Percentiles rank a stretch among this genome's conserved stretches.
These are phyloP conservation scores for Macrophomina tecta DNA, from an alignment of 2,329 filamentous ascomycete genomes.

Conservation along the genomic window DNA sequence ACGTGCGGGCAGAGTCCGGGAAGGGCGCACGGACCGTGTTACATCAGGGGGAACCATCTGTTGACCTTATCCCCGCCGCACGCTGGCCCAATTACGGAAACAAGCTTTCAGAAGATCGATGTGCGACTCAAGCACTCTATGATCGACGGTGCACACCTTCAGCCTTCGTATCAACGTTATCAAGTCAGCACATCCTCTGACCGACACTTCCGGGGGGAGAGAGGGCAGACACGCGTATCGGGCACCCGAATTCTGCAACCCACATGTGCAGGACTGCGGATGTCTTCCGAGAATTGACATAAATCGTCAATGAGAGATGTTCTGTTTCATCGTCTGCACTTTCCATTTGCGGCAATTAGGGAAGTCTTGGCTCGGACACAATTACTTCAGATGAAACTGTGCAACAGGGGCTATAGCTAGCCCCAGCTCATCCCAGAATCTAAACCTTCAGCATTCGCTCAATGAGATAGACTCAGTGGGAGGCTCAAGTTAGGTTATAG, in stretches of 20 bases:
- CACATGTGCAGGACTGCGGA: not conserved
- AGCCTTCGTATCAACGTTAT: not conserved
- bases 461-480: too few relatives aligned
- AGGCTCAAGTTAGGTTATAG: too few relatives aligned
- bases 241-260: not conserved
- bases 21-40: conserved; percentile 2
- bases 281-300: not conserved
- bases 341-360: not conserved
- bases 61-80: not conserved
- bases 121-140: not conserved
- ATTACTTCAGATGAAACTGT: not conserved
- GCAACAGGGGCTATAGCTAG: not conserved
- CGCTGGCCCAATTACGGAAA: not conserved
- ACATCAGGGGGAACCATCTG: not conserved
- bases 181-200: not conserved
- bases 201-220: not conserved
- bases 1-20: not conserved
- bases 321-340: not conserved
- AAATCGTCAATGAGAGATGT: not conserved
- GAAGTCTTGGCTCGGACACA: not conserved
- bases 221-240: not conserved
- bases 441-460: not conserved
- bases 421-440: not conserved
- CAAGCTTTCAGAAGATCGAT: conserved; percentile 14
- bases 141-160: conserved; percentile 3